phyloP scores from a whole-genome alignment of 768 basidiomycete species.

The Saitozyma sp. region DNA sequence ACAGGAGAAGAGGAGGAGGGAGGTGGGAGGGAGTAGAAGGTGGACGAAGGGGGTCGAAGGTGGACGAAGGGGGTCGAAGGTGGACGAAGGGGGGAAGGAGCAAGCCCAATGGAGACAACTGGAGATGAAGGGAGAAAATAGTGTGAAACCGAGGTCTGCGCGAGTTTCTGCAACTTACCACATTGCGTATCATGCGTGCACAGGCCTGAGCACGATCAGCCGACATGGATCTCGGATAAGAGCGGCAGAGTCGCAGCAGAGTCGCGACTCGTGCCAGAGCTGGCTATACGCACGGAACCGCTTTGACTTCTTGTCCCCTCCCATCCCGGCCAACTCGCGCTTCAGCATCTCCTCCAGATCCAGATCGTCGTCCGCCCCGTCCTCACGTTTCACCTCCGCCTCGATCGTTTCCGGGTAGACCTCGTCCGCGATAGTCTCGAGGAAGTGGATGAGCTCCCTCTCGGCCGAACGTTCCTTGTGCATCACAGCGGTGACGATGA shows the following conservation, averaged over 20 bases:
- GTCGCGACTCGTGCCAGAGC: background rate
- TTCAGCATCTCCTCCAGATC: slow-evolving; percentile 41
- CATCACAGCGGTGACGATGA: slow-evolving; percentile 31
- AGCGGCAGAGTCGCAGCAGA: too few species aligned
- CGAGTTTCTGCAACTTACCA: slow-evolving; percentile 18
- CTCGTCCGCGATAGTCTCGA: slow-evolving; percentile 38
- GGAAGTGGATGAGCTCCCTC: slow-evolving; percentile 35
- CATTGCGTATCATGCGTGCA: slow-evolving; percentile 38
- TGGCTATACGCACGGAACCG: slow-evolving; percentile 25
- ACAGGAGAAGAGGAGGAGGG: too few species aligned
- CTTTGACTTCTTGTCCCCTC: slow-evolving; percentile 28
- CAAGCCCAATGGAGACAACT: too few species aligned
- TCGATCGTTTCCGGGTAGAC: slow-evolving; percentile 39
- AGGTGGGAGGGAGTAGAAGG: too few species aligned
- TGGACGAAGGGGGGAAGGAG: too few species aligned
- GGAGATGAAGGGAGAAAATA: too few species aligned
- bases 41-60: too few species aligned
- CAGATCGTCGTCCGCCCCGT: slow-evolving; percentile 15
- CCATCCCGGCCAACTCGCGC: slow-evolving; percentile 32
- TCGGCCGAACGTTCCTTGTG: slow-evolving; percentile 40
- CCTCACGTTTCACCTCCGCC: slow-evolving; percentile 11
- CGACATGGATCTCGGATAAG: too few species aligned
- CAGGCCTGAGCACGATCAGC: slow-evolving; percentile 19
- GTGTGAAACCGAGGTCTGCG: too few species aligned
- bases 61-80: too few species aligned